Percentiles rank a stretch among this genome's conserved stretches.
Evolutionary conservation across 225 moss, liverwort and hornwort genomes (phyloP).

Genomic region (Marchantia polymorpha): DNA sequence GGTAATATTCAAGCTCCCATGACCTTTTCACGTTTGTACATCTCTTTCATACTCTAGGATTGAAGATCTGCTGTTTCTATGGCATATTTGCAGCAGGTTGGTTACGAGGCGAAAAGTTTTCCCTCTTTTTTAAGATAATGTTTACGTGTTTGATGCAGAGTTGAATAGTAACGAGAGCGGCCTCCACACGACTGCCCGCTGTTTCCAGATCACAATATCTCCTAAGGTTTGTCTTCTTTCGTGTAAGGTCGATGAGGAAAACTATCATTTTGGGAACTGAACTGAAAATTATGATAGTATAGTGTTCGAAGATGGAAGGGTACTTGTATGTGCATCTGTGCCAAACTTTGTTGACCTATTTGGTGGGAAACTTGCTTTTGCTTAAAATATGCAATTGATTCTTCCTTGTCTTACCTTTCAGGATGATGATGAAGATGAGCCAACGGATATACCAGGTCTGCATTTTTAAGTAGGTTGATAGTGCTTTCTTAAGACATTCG

Average conservation of each 20-base stretch:
- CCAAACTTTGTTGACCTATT: neutral
- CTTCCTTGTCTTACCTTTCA: slow-evolving; percentile 14
- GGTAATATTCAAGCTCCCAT: slow-evolving; percentile 18
- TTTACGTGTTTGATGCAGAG: slow-evolving; percentile 38
- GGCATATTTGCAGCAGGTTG: too few relatives aligned
- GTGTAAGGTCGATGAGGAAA: neutral
- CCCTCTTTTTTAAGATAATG: neutral
- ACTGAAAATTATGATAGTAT: neutral
- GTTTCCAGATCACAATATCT: slow-evolving; percentile 91
- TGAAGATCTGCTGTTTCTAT: too few relatives aligned
- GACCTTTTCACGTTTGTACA: neutral
- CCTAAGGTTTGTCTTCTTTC: slow-evolving; percentile 51
- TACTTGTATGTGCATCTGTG: neutral
- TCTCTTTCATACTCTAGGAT: neutral
- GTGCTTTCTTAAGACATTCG: slow-evolving; percentile 14
- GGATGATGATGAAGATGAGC: slow-evolving; percentile 94
- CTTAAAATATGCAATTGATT: neutral
- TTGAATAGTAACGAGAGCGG: slow-evolving; percentile 64
- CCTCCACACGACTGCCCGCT: slow-evolving; percentile 61
- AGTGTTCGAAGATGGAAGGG: neutral
- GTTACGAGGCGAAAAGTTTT: too few relatives aligned
- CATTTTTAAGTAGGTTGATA: slow-evolving; percentile 29
- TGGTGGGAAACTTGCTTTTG: neutral
- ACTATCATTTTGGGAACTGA: neutral
- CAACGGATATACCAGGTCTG: slow-evolving; percentile 83